Conservation (phyloP, 1,284 basidiomycete genomes). For the Ceratobasidium sp. region DNA sequence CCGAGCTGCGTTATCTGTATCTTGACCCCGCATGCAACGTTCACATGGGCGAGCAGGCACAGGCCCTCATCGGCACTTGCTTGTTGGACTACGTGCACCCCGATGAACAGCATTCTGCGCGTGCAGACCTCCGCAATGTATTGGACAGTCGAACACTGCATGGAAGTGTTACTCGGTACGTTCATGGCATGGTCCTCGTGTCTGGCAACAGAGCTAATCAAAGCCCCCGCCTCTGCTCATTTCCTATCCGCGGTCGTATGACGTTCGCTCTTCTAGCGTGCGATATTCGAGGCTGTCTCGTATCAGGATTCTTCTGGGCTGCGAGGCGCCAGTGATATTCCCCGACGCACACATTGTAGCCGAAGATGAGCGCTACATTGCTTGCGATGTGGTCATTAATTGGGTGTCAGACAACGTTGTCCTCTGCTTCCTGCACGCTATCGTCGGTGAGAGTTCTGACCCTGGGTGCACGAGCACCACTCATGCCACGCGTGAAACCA, state of each 20-base stretch:
- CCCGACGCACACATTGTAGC: conserved; percentile 73
- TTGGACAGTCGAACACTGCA: conserved; percentile 84
- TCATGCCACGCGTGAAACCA: conserved; percentile 29
- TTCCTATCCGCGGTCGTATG: background rate
- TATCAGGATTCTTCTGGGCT: conserved; percentile 73
- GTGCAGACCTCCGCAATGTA: conserved; percentile 79
- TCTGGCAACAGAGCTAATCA: conserved; percentile 44
- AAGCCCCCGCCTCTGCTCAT: conserved; percentile 41
- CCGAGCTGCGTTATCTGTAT: conserved; percentile 85
- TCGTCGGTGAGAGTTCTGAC: conserved; percentile 57
- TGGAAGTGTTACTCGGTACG: conserved; percentile 89
- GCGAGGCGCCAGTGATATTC: conserved; percentile 67
- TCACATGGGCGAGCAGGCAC: conserved; percentile 80
- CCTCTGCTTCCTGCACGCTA: conserved; percentile 94
- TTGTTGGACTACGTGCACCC: conserved; percentile 91
- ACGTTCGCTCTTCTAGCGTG: conserved; percentile 62
- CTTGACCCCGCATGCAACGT: conserved; percentile 84
- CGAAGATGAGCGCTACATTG: conserved; percentile 83
- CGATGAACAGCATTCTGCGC: conserved; percentile 82
- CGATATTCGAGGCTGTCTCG: conserved; percentile 77
- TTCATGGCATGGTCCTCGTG: conserved; percentile 45
- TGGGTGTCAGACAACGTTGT: conserved; percentile 92
- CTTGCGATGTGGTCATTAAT: conserved; percentile 92
- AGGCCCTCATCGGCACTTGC: conserved; percentile 74
- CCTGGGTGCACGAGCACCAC: conserved; percentile 16